Evolutionary conservation across 1,284 basidiomycete species (phyloP), one percentile per base, ranked within the genome.

Genomic region (Malassezia japonica): DNA sequence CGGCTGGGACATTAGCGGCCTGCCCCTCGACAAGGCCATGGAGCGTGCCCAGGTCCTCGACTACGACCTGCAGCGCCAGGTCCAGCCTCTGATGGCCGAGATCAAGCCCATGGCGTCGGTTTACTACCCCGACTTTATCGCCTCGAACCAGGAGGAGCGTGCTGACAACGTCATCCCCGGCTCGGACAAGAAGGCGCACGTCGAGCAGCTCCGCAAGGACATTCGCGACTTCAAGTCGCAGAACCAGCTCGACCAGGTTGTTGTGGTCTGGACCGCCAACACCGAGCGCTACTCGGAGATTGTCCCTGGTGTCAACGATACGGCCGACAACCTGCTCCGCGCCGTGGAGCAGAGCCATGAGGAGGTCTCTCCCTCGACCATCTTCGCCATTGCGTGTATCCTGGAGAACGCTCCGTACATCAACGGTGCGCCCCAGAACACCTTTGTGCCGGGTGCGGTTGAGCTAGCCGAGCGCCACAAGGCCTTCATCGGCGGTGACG

Each of bases 381-480:
- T 96, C 66, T 98, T 96, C 70, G 92, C 91, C 28, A 84, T 96
- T 56, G 92, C 91, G 5, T 81, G 90, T 28, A 95, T 98, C 74
- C 84, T 95, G 61, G 92, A 96, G 76, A 85, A 85, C 56, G 83
- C 84, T 64, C 89, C 92, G 25, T 96, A 92, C 79, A 83, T 98
- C 75, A 98, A 96, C 71, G 92, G 92, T 48, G 90, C 91, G 21
- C 92, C 92, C 18, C 92, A 98, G 80, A 98, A 98, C 82, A 96
- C 92, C 6, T 96, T 96, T 72, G 90, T 98, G 27, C 92, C 94
- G 1, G 92, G 94, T 65, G 84, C 85, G 65, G 86, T 98, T 70
- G 80, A 85, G 72, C 86, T 98, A 57, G 89, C 92, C 44, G 91
- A 96, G 79, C 79, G 82, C 64, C 77, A 86, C 68, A 79, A 84